Base-by-base conservation (phyloP, 192 early-diverging fungal genomes). In the Dissophora globulifera region DNA sequence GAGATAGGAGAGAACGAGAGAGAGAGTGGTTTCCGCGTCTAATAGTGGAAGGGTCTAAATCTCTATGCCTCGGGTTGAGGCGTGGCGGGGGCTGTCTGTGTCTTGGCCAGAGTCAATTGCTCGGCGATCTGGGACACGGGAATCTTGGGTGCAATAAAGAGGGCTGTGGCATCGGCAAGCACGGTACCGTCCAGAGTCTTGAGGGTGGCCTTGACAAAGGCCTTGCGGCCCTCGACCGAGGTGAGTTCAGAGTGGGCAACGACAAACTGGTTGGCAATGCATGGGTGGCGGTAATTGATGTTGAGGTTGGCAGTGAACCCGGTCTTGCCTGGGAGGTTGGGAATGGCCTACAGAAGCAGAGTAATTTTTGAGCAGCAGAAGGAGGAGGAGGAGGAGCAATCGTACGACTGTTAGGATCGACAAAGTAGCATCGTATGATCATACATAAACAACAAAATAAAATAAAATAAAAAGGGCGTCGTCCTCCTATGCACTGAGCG, bases 261-360 rank as follows among this genome's bases (percentile, higher is more conserved):
- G 38, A 92, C 59, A 69, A 84, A 82, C 75, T 89, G 88, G 55
- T 89, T 81, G 0, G 89, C 83, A 31, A 76, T 64, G 10, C 85
- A 90, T 23, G 92, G 92, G 17, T 78, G 74, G 50, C 89, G 88
- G 62, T 93, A 94, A 67, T 91, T 87, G 51, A 94, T 67, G 52
- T 92, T 91, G 35, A 94, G 82, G 67, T 89, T 88, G 19, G 90
- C 92, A 8, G 92, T 94, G 51, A 92, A 84, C 1, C 87, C 92
- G 33, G 87, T 80, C 48, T 85, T 87, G 67, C 86, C 86, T 10
- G 92, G 92, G 15, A 92, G 78, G 41, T 67, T 67, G 6, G 84
- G 83, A 23, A 86, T 79, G 1, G 80, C 82, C 83, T 84, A 50
- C 23, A 30, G 13, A 50, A 15, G 17, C 23, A 31, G 25, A 31